A percentile compares a stretch with the other conserved stretches of the same genome.
phyloP scores from a whole-genome alignment of 495 filamentous ascomycete genomes.

The Cenococcum geophilum region DNA sequence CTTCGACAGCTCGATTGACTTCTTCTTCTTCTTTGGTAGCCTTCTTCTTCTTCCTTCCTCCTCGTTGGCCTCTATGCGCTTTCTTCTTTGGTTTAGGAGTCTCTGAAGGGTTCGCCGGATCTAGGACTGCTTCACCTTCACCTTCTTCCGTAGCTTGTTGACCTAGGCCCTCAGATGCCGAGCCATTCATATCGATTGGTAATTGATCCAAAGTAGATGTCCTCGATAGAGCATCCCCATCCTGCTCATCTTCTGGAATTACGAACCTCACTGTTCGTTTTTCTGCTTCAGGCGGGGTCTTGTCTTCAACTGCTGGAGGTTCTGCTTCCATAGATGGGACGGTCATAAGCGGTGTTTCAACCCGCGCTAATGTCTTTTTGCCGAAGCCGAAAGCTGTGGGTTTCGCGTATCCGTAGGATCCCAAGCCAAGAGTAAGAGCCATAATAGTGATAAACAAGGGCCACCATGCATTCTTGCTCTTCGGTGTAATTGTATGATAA shows the following conservation, averaged over 20 bases:
- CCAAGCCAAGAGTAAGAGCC: neutral
- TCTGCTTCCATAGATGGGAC: neutral
- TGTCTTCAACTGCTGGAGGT: neutral
- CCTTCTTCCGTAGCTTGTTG: neutral
- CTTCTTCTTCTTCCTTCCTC: conserved; percentile 62
- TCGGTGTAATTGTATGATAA: neutral
- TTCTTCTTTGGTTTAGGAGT: conserved; percentile 65
- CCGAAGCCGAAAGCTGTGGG: neutral
- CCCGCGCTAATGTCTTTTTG: neutral
- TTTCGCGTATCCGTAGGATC: conserved; percentile 1
- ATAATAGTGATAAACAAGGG: neutral
- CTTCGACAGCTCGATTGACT: conserved; percentile 38
- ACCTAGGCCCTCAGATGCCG: neutral
- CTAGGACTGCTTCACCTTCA: neutral
- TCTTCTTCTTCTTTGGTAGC: conserved; percentile 43
- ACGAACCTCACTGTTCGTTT: conserved; percentile 20
- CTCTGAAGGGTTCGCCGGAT: neutral
- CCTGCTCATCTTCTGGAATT: conserved; percentile 21
- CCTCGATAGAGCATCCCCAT: conserved; percentile 18
- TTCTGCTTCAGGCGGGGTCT: conserved; percentile 6
- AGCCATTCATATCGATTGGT: neutral
- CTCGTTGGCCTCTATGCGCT: conserved; percentile 71
- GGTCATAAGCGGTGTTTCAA: neutral
- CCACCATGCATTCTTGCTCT: neutral
- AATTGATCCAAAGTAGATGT: conserved; percentile 21